Percentiles rank a stretch among this genome's conserved stretches.
phyloP scores from a whole-genome alignment of 208 protist species.

The Herpetomonas samuelpessoai region DNA sequence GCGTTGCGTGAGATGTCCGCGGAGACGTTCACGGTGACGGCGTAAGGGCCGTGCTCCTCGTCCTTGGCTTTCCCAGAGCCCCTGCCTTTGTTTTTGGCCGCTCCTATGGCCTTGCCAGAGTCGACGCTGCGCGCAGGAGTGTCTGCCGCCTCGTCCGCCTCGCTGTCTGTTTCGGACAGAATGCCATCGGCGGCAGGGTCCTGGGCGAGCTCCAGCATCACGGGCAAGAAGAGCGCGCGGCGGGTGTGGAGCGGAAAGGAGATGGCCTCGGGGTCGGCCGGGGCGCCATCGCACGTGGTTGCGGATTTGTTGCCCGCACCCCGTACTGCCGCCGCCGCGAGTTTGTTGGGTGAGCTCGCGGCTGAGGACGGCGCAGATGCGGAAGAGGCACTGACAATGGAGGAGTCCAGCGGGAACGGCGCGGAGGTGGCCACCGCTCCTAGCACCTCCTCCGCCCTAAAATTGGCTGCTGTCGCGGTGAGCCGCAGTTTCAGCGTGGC shows the following conservation, averaged over 20 bases:
- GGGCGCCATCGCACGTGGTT: not conserved
- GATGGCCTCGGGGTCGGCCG: not conserved
- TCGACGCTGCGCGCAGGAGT: conserved; percentile 6
- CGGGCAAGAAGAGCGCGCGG: conserved; percentile 37
- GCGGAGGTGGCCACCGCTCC: conserved; percentile 35
- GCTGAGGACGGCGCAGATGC: not conserved
- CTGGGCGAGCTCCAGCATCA: conserved; percentile 49
- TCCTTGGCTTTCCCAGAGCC: not conserved
- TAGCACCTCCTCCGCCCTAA: conserved; percentile 37
- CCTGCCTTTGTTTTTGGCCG: too few species aligned
- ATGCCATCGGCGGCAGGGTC: conserved; percentile 22
- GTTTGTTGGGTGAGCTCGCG: not conserved
- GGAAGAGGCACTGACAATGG: not conserved
- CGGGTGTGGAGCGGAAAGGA: conserved; percentile 4
- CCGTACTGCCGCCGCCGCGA: not conserved
- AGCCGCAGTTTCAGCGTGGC: conserved; percentile 33
- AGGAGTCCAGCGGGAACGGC: conserved; percentile 20
- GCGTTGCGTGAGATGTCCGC: conserved; percentile 26
- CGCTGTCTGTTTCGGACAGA: conserved; percentile 15
- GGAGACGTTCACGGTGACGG: conserved; percentile 27
- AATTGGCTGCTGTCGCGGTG: conserved; percentile 22
- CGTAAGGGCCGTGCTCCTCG: conserved; percentile 14
- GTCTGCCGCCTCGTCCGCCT: conserved; percentile 2
- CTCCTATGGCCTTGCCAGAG: conserved; percentile 12
- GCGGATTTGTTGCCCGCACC: not conserved